phyloP scores from a whole-genome alignment of 1,284 basidiomycete genomes.

The Naganishia cerealis region DNA sequence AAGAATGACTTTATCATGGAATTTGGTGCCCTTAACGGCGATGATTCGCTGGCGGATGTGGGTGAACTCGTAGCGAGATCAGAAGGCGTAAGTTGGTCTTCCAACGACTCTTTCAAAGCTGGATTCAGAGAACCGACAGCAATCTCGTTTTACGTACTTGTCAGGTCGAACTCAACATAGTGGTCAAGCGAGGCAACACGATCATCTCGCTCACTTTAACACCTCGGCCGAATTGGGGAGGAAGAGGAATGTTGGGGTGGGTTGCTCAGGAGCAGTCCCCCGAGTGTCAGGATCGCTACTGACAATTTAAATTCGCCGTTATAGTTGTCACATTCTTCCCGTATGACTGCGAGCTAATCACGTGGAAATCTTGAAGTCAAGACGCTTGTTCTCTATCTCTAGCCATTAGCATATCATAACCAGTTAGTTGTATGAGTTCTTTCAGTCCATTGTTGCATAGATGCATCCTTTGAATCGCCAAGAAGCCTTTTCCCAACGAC shows the following conservation, averaged over 20 bases:
- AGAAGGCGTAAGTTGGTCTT: conserved; percentile 65
- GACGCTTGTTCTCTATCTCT: neutral
- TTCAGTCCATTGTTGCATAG: neutral
- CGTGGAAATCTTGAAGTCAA: neutral
- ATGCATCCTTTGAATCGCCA: neutral
- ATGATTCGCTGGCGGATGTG: conserved; percentile 46
- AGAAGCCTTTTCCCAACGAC: too few species aligned
- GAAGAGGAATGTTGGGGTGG: conserved; percentile 77
- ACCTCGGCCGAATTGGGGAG: conserved; percentile 68
- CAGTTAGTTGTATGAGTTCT: neutral
- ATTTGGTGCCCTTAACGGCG: conserved; percentile 14
- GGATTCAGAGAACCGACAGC: conserved; percentile 40
- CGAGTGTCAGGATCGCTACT: neutral
- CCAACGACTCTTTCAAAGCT: conserved; percentile 50
- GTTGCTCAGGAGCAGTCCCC: conserved; percentile 38
- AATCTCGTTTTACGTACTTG: neutral
- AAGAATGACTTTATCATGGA: conserved; percentile 56
- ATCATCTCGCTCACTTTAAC: conserved; percentile 58
- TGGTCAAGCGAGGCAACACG: conserved; percentile 3
- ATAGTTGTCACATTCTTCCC: conserved; percentile 22
- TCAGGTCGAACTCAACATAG: conserved; percentile 25
- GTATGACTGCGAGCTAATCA: neutral
- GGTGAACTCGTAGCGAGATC: conserved; percentile 68
- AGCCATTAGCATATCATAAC: neutral
- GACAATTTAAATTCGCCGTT: neutral